Conservation (phyloP, 495 filamentous ascomycete species). For the Amniculicola lignicola region DNA sequence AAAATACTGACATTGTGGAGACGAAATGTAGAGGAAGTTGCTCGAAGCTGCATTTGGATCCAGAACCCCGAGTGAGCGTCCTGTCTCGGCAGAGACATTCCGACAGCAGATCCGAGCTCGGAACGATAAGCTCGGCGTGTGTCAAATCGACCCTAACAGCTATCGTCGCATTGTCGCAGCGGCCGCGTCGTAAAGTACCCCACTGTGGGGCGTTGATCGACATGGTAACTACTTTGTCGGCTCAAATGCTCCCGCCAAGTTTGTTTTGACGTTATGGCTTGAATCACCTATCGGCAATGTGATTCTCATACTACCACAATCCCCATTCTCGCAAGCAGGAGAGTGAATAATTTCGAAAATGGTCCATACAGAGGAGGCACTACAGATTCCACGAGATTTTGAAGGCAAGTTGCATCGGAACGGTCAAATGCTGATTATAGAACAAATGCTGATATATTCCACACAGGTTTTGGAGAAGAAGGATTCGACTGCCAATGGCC, state of each 20-base stretch:
- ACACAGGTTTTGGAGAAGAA: conserved; percentile 32
- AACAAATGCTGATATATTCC: not conserved
- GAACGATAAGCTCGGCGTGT: conserved; percentile 5
- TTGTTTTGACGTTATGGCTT: not conserved
- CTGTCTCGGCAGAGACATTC: not conserved
- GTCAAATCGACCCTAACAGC: not conserved
- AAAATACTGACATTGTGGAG: conserved; percentile 25
- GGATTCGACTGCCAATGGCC: conserved; percentile 35
- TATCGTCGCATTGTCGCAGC: not conserved
- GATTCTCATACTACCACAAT: too few relatives aligned
- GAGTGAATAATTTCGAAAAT: too few relatives aligned
- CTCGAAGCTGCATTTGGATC: not conserved
- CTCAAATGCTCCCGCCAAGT: not conserved
- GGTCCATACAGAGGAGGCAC: conserved; percentile 29
- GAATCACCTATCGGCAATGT: not conserved
- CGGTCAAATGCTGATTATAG: too few relatives aligned
- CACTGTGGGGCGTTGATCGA: conserved; percentile 6
- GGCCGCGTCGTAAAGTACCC: not conserved
- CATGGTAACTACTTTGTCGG: not conserved
- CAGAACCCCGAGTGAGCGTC: not conserved
- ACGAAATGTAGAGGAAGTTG: not conserved
- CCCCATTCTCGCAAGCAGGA: too few relatives aligned
- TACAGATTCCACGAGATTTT: conserved; percentile 38
- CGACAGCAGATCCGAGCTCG: not conserved
- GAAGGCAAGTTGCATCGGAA: conserved; percentile 27